phyloP scores from a whole-genome alignment of 1,139 yeast species.

The Insectozyma bohioensis region DNA sequence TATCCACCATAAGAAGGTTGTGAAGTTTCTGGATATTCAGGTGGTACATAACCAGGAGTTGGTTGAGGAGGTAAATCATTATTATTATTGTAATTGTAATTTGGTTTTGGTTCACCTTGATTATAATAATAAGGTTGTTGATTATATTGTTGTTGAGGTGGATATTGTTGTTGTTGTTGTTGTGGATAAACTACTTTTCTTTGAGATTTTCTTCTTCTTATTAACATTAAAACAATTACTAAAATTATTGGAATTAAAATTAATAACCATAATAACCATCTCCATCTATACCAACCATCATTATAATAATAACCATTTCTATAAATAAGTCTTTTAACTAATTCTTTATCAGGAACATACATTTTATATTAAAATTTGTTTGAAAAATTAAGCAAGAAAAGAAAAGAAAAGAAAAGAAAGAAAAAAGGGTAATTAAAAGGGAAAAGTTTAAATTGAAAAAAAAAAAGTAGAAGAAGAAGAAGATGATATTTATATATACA shows the following conservation, averaged over 20 bases:
- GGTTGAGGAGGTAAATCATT: slow-evolving; percentile 4
- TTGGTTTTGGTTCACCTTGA: slow-evolving; percentile 1
- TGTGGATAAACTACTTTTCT: slow-evolving; percentile 6
- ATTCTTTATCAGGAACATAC: slow-evolving; percentile 4
- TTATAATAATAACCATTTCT: slow-evolving; percentile 4
- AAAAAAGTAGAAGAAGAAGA: background rate
- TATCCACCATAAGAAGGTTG: slow-evolving; percentile 7
- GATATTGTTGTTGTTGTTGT: slow-evolving; percentile 6
- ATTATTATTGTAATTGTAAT: slow-evolving; percentile 2
- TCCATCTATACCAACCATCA: slow-evolving; percentile 9
- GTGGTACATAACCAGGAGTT: slow-evolving; percentile 7
- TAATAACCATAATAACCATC: slow-evolving; percentile 15
- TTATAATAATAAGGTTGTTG: slow-evolving; percentile 8
- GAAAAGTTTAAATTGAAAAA: background rate
- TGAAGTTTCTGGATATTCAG: slow-evolving; percentile 6
- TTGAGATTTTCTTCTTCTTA: slow-evolving; percentile 9
- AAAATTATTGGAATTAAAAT: slow-evolving; percentile 10
- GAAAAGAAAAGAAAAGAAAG: background rate
- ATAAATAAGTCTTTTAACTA: slow-evolving; percentile 5
- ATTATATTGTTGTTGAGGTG: slow-evolving; percentile 7
- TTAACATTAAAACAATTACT: slow-evolving; percentile 5
- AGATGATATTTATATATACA: no score
- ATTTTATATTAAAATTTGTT: slow-evolving; percentile 2
- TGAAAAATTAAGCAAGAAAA: no score
- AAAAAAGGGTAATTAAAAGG: background rate